Conservation (phyloP, 2,329 filamentous ascomycete genomes). For the Malbranchea zuffiana region DNA sequence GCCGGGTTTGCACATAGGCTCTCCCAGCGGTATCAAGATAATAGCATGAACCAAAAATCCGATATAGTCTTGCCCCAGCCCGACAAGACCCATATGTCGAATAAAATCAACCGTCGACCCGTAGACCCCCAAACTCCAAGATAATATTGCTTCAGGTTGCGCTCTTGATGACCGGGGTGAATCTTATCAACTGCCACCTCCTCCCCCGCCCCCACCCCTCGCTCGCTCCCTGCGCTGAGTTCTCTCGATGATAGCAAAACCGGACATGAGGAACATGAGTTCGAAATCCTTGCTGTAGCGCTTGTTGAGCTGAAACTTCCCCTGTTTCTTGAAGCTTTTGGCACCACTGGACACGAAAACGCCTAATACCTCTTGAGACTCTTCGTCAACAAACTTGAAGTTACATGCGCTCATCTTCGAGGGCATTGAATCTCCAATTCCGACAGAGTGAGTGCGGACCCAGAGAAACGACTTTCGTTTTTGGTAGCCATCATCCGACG, state of each 20-base stretch:
- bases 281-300: constrained; percentile 22
- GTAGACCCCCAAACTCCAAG: too few relatives aligned
- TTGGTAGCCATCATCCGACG: constrained; percentile 3
- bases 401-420: constrained; percentile 19
- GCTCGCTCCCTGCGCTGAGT: constrained; percentile 9
- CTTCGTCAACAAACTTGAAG: constrained; percentile 27
- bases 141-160: too few relatives aligned
- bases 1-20: too few relatives aligned
- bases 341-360: constrained; percentile 23
- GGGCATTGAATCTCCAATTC: constrained; percentile 19
- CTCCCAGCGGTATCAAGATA: too few relatives aligned
- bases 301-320: constrained; percentile 23
- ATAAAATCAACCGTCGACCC: too few relatives aligned
- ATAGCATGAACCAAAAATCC: too few relatives aligned
- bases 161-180: too few relatives aligned
- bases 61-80: too few relatives aligned
- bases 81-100: too few relatives aligned
- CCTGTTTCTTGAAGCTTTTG: constrained; percentile 23
- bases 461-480: constrained; percentile 21
- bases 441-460: constrained; percentile 25
- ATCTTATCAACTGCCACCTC: constrained; percentile 13
- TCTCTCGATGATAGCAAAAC: constrained; percentile 11
- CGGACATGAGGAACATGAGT: constrained; percentile 20
- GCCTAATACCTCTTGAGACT: constrained; percentile 21
- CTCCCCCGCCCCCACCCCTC: constrained; percentile 10